phyloP scores from a whole-genome alignment of 2,329 filamentous ascomycete genomes.

The Monosporascus sp. region DNA sequence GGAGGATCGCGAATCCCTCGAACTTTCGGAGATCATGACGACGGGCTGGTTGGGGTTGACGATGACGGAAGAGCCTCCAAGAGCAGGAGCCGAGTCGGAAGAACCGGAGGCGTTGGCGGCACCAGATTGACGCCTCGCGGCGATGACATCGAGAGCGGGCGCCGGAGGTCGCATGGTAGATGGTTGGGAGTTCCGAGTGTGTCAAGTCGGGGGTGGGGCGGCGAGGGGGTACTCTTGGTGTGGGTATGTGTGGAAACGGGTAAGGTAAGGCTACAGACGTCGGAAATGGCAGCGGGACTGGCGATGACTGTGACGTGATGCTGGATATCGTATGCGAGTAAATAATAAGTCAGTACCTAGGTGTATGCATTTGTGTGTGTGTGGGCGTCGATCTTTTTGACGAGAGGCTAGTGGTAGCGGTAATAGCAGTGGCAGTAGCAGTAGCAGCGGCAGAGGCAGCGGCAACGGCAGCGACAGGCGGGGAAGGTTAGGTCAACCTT shows the following conservation, averaged over 20 bases:
- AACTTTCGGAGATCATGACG: slow-evolving; percentile 28
- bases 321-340: not conserved
- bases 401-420: not conserved
- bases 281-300: not conserved
- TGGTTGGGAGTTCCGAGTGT: not conserved
- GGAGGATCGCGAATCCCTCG: slow-evolving; percentile 52
- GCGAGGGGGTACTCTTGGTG: not conserved
- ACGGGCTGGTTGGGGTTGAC: slow-evolving; percentile 5
- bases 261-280: not conserved
- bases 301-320: not conserved
- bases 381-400: not conserved
- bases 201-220: not conserved
- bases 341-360: not conserved
- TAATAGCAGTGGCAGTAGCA: not conserved
- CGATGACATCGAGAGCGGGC: slow-evolving; percentile 27
- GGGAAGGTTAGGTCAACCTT: too few species aligned
- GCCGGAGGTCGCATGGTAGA: slow-evolving; percentile 21
- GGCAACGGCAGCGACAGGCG: too few species aligned
- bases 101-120: slow-evolving; percentile 1
- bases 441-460: too few species aligned
- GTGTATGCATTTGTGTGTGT: not conserved
- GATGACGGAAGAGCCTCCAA: slow-evolving; percentile 3
- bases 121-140: slow-evolving; percentile 14
- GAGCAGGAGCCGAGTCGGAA: slow-evolving; percentile 1
- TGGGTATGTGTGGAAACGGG: not conserved